A percentile compares a stretch with the other conserved stretches of the same genome.
phyloP scores from a whole-genome alignment of 352 stramenopile genomes.

The Blastocystis sp. region DNA sequence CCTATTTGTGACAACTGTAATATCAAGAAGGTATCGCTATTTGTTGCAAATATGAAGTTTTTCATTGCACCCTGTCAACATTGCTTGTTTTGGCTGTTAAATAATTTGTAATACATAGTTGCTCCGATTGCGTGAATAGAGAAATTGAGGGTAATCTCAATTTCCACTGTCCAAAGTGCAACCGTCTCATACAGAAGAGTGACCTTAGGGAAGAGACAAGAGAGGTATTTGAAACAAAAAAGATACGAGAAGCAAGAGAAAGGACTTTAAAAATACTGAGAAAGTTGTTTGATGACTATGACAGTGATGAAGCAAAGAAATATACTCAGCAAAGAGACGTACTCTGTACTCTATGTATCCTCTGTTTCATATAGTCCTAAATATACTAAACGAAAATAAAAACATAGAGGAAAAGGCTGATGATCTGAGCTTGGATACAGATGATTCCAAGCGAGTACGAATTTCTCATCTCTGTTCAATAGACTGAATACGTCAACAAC shows the following conservation, averaged over 20 bases:
- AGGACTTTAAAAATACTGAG: not conserved
- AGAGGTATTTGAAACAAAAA: slow-evolving; percentile 31
- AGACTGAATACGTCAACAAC: slow-evolving; percentile 12
- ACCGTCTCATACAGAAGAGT: not conserved
- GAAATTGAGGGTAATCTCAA: not conserved
- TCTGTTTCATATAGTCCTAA: not conserved
- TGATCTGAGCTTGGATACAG: not conserved
- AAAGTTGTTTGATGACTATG: not conserved
- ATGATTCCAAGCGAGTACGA: not conserved
- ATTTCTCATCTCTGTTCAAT: not conserved
- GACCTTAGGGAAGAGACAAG: slow-evolving; percentile 12
- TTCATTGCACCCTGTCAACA: slow-evolving; percentile 29
- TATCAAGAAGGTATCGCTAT: not conserved
- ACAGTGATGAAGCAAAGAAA: not conserved
- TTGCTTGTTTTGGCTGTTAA: not conserved
- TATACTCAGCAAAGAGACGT: not conserved
- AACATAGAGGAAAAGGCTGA: not conserved
- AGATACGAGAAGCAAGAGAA: slow-evolving; percentile 1
- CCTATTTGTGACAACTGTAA: slow-evolving; percentile 41
- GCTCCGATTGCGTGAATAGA: not conserved
- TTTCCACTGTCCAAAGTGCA: slow-evolving; percentile 33
- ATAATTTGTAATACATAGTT: not conserved
- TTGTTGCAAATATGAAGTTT: slow-evolving; percentile 29
- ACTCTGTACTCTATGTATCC: not conserved
- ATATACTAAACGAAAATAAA: not conserved